These are phyloP conservation scores for Aurantiochytrium sp. DNA, from an alignment of 108 stramenopile genomes.

Conservation along the genomic window DNA sequence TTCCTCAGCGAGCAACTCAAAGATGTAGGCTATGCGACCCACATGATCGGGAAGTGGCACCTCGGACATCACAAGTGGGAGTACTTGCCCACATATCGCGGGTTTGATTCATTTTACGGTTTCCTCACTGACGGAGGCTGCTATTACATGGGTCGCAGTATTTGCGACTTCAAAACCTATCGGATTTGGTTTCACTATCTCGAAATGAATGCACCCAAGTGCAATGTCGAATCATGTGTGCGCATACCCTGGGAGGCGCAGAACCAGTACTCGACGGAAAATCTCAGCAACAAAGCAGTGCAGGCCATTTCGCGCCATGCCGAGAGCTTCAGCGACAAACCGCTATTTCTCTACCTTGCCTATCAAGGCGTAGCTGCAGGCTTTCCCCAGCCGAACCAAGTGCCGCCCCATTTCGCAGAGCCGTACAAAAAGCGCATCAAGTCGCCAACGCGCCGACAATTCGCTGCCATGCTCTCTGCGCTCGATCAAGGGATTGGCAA, in stretches of 20 bases:
- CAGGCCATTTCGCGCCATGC: background rate
- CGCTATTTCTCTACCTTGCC: background rate
- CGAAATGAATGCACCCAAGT: background rate
- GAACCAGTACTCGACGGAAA: background rate
- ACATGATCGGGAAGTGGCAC: slow-evolving; percentile 21
- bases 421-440: background rate
- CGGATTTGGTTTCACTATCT: background rate
- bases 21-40: slow-evolving; percentile 11
- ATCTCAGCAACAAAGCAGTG: background rate
- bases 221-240: background rate
- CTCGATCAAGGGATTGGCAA: background rate
- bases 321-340: background rate
- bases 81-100: background rate
- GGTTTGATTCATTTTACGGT: background rate
- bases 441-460: background rate
- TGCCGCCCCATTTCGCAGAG: background rate
- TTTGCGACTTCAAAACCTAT: background rate
- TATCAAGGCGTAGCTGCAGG: background rate
- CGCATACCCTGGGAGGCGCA: background rate
- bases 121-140: background rate
- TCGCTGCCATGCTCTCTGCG: background rate
- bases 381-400: background rate
- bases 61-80: background rate
- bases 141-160: background rate
- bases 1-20: background rate